These are phyloP conservation scores for Erythrophleum ivorense DNA, from an alignment of 331 rosid species.

Conservation along the genomic window DNA sequence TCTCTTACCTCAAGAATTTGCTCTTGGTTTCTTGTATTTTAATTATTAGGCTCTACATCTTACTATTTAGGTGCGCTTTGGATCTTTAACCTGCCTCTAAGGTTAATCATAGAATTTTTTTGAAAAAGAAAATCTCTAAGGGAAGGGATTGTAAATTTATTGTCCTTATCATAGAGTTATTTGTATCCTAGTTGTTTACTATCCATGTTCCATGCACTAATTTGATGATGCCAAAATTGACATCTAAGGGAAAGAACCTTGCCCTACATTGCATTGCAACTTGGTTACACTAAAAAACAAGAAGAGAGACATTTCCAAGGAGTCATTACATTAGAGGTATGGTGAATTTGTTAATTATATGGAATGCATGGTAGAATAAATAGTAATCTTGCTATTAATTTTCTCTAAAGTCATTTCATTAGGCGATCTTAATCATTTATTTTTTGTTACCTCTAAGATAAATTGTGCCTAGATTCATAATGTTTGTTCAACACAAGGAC, in stretches of 20 bases:
- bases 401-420: neutral
- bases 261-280: conserved; percentile 43
- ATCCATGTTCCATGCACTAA: conserved; percentile 5
- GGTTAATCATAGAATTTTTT: neutral
- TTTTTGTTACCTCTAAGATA: neutral
- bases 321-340: conserved; percentile 64
- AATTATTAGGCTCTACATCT: neutral
- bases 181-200: neutral
- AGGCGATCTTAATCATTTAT: neutral
- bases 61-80: neutral
- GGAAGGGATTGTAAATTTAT: conserved; percentile 22
- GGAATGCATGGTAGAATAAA: neutral
- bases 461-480: neutral
- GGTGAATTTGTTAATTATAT: conserved; percentile 29
- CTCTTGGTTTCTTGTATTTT: too few species aligned
- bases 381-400: neutral
- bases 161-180: neutral
- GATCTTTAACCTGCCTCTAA: conserved; percentile 3
- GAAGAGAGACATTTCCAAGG: conserved; percentile 67
- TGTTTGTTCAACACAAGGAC: neutral
- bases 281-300: conserved; percentile 68
- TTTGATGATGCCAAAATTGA: conserved; percentile 25
- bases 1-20: too few species aligned
- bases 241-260: conserved; percentile 25
- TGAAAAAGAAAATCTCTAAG: neutral